Conservation (phyloP, 768 basidiomycete species). For the Chiua virens region DNA sequence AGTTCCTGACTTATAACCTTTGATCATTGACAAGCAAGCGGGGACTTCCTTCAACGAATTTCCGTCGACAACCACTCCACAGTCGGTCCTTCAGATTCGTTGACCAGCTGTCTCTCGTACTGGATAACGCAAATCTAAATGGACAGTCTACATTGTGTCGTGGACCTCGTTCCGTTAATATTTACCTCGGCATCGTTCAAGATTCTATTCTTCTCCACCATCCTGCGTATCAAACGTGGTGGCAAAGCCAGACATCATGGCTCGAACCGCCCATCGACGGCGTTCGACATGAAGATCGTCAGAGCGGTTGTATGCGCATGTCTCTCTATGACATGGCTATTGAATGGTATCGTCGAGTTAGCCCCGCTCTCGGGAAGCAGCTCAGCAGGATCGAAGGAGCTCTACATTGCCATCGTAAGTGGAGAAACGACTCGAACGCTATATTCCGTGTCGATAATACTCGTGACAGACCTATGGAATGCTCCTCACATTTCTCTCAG, state of each 20-base stretch:
- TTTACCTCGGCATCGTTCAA: not conserved
- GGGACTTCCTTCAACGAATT: too few species aligned
- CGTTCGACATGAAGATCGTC: not conserved
- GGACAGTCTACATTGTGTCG: not conserved
- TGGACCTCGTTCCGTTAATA: not conserved
- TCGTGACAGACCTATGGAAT: slow-evolving; percentile 4
- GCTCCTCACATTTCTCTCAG: slow-evolving; percentile 3
- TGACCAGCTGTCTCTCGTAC: too few species aligned
- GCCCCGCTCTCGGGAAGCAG: not conserved
- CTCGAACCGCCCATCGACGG: not conserved
- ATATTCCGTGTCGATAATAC: not conserved
- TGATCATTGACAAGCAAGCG: too few species aligned
- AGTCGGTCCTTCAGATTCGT: too few species aligned
- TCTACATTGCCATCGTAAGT: slow-evolving; percentile 6
- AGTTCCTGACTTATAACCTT: too few species aligned
- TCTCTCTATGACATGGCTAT: not conserved
- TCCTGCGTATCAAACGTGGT: not conserved
- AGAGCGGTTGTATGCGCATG: not conserved
- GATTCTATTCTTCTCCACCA: not conserved
- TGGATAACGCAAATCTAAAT: not conserved
- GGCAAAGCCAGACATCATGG: not conserved
- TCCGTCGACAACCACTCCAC: too few species aligned
- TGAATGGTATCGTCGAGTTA: slow-evolving; percentile 1
- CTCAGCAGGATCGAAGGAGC: not conserved
- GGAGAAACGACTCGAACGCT: not conserved